Conservation (phyloP, 139 green algal species). For the Tetradesmus obliquus region DNA sequence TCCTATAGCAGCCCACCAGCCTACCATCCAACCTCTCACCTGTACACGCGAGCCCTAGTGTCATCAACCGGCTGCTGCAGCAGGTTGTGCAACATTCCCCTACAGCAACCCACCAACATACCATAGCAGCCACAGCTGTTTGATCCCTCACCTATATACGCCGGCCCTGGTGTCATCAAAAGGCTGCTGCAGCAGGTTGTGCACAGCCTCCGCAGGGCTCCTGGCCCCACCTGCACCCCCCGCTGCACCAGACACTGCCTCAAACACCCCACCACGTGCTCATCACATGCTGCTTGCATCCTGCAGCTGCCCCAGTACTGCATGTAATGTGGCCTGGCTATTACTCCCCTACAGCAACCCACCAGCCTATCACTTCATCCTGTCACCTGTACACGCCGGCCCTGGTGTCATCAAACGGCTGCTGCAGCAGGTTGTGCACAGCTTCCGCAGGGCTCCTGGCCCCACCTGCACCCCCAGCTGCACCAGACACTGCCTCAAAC, state of each 20-base stretch:
- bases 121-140: too few relatives aligned
- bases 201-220: slow-evolving; percentile 45
- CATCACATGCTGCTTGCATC: too few relatives aligned
- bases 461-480: slow-evolving; percentile 23
- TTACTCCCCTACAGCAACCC: neutral
- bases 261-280: neutral
- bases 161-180: slow-evolving; percentile 43
- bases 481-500: slow-evolving; percentile 30
- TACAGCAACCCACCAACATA: neutral
- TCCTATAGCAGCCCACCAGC: neutral
- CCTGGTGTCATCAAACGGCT: slow-evolving; percentile 51
- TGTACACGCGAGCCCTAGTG: slow-evolving; percentile 33
- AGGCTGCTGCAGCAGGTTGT: slow-evolving; percentile 43
- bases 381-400: slow-evolving; percentile 30
- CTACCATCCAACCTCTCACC: neutral
- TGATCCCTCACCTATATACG: slow-evolving; percentile 20
- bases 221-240: slow-evolving; percentile 14
- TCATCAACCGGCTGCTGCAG: slow-evolving; percentile 55
- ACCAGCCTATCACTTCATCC: neutral
- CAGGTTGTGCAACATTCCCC: neutral
- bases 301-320: too few relatives aligned
- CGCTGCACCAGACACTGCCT: slow-evolving; percentile 25
- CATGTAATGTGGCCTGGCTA: too few relatives aligned
- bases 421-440: slow-evolving; percentile 39
- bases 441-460: slow-evolving; percentile 41